Evolutionary conservation across 1,139 yeast species (phyloP), one percentile per base, ranked within the genome.

Genomic region (Taphrina sp.): DNA sequence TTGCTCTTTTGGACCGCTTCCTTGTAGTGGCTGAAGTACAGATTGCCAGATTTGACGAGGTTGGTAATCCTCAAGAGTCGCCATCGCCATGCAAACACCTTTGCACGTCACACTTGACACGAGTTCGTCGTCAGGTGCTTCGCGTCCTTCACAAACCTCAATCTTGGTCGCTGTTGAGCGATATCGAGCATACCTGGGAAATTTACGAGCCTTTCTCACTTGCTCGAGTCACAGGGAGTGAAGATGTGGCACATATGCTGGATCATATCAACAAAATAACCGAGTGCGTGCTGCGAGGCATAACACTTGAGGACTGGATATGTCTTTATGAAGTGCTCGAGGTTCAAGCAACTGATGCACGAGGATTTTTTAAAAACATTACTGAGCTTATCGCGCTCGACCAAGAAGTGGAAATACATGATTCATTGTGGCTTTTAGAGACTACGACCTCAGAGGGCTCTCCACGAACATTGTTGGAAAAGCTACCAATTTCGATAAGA

Each of bases 261-360:
- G 79, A 78, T 59, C 78, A 78, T 53, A 69, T 90, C 60, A 92
- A 92, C 68, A 72, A 75, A 34, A 72, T 87, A 7, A 76, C 85
- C 38, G 74, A 80, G 1, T 78, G 79, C 2, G 76, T 84, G 44
- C 82, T 85, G 65, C 74, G 73, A 29, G 77, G 82, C 20, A 78
- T 86, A 23, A 76, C 80, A 31, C 69, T 82, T 16, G 80, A 78
- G 59, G 95, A 90, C 65, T 92, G 97, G 96, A 75, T 88, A 60
- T 77, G 77, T 58, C 77, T 83, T 5, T 85, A 79, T 66, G 94
- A 88, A 65, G 72, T 83, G 1, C 70, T 92, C 55, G 96, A 90
- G 66, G 72, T 79, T 39, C 83, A 85, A 59, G 79, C 81, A 2
- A 71, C 76, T 5, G 76, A 73, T 46, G 72, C 80, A 0, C 72